These are phyloP conservation scores for Emmonsiellopsis sp. DNA, from an alignment of 2,329 filamentous ascomycete species.

Conservation along the genomic window DNA sequence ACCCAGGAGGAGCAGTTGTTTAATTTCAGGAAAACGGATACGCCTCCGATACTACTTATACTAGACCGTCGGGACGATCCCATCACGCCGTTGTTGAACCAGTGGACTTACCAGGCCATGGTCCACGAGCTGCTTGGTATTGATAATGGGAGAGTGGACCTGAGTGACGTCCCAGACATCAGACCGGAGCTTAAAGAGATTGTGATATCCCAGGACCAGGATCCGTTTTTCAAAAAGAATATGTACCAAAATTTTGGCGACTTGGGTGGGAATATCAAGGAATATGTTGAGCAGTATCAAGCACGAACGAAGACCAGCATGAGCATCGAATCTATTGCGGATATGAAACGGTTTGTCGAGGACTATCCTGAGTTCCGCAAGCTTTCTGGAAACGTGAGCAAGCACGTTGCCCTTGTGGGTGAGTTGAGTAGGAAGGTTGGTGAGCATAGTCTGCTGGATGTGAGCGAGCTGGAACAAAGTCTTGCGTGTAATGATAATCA, in stretches of 20 bases:
- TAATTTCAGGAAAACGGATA: constrained; percentile 91
- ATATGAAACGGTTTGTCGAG: constrained; percentile 99
- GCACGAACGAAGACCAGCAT: constrained; percentile 93
- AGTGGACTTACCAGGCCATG: constrained; percentile 99
- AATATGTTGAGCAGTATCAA: constrained; percentile 98
- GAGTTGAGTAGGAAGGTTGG: constrained; percentile 85
- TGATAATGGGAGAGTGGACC: constrained; percentile 84
- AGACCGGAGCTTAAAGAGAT: constrained; percentile 86
- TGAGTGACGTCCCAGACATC: constrained; percentile 75
- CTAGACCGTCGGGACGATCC: constrained; percentile 90
- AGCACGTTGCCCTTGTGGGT: constrained; percentile 91
- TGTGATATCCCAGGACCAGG: constrained; percentile 90
- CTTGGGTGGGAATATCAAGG: constrained; percentile 90
- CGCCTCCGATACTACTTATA: constrained; percentile 82
- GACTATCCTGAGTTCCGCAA: constrained; percentile 98
- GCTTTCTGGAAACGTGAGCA: constrained; percentile 94
- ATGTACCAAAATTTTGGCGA: constrained; percentile 99
- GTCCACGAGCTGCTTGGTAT: constrained; percentile 94
- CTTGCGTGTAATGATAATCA: constrained; percentile 96
- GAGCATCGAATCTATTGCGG: constrained; percentile 91
- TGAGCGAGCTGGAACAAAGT: constrained; percentile 94
- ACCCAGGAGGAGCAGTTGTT: constrained; percentile 95
- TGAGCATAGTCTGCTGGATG: constrained; percentile 80
- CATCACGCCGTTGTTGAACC: constrained; percentile 84
- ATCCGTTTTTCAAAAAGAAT: constrained; percentile 98